Evolutionary conservation across 2,329 filamentous ascomycete genomes (phyloP).

Genomic region (Botryotinia convoluta): DNA sequence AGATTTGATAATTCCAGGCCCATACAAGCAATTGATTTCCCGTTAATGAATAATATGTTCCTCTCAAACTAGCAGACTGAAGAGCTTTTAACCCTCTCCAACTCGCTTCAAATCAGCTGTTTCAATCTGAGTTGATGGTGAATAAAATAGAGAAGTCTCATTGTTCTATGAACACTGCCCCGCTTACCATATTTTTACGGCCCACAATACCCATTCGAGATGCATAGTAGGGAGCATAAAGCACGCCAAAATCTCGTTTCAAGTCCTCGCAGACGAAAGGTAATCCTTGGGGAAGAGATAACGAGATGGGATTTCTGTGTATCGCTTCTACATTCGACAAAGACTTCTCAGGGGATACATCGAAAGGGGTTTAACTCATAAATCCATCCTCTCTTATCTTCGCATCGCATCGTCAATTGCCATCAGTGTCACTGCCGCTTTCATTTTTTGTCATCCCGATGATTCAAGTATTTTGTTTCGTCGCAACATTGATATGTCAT

Average conservation of each 20-base stretch:
- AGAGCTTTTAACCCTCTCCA: background rate
- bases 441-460: background rate
- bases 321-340: background rate
- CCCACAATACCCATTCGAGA: background rate
- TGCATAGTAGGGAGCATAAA: background rate
- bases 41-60: too few relatives aligned
- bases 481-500: background rate
- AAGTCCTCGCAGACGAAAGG: background rate
- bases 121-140: background rate
- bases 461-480: background rate
- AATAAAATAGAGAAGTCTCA: background rate
- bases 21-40: too few relatives aligned
- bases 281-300: background rate
- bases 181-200: background rate
- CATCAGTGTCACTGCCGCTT: background rate
- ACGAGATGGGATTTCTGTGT: rapidly evolving
- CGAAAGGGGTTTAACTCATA: rapidly evolving
- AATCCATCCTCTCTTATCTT: background rate
- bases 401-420: background rate
- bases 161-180: background rate
- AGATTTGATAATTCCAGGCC: rapidly evolving
- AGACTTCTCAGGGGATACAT: background rate
- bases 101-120: background rate
- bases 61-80: background rate
- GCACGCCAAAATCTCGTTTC: background rate